Conservation (phyloP, 345 rosid genomes). For the Acer negundo region DNA sequence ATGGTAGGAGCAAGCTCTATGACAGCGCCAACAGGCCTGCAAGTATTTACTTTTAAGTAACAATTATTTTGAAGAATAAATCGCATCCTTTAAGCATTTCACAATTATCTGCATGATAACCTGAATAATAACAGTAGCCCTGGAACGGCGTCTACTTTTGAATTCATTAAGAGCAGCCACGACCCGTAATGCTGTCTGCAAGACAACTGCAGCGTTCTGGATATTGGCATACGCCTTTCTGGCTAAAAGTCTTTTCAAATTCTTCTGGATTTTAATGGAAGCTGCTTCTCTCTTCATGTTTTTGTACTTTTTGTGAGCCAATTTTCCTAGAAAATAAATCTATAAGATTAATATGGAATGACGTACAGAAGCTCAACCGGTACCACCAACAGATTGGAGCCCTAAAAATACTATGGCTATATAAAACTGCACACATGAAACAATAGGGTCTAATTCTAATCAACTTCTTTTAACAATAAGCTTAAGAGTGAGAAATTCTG, state of each 20-base stretch:
- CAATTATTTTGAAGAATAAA: conserved; percentile 17
- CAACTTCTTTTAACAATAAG: not conserved
- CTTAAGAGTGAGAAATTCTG: conserved; percentile 7
- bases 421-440: not conserved
- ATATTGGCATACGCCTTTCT: conserved; percentile 41
- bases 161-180: conserved; percentile 50
- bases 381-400: conserved; percentile 4
- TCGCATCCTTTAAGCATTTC: conserved; percentile 13
- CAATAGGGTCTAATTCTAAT: conserved; percentile 12
- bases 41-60: conserved; percentile 23
- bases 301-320: conserved; percentile 42
- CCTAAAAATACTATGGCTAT: not conserved
- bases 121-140: conserved; percentile 63
- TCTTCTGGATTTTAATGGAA: conserved; percentile 72
- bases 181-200: conserved; percentile 68
- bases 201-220: conserved; percentile 53
- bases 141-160: conserved; percentile 31
- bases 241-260: conserved; percentile 60
- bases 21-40: conserved; percentile 67
- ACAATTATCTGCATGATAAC: conserved; percentile 31
- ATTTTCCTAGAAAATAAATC: conserved; percentile 44
- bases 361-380: not conserved
- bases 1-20: conserved; percentile 46
- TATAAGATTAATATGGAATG: conserved; percentile 10
- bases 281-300: conserved; percentile 54